A percentile compares a stretch with the other conserved stretches of the same genome.
Evolutionary conservation across 352 stramenopile species (phyloP).

Genomic region (Pythium sp.): DNA sequence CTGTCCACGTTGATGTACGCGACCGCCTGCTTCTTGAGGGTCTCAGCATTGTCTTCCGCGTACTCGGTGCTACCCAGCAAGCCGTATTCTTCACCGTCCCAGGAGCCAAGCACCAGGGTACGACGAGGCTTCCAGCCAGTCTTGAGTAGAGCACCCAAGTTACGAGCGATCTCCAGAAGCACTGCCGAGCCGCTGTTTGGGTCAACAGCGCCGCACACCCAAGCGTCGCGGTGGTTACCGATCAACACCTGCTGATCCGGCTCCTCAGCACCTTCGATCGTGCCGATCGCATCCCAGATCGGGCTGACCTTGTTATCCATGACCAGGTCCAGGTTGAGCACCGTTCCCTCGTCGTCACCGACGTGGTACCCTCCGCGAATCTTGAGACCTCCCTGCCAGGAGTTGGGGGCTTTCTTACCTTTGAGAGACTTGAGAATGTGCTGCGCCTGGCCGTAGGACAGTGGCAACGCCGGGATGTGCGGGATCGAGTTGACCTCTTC

Average conservation of each 20-base stretch:
- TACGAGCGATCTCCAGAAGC: slow-evolving; percentile 82
- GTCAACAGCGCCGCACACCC: slow-evolving; percentile 87
- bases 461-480: slow-evolving; percentile 57
- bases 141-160: slow-evolving; percentile 60
- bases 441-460: slow-evolving; percentile 81
- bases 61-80: slow-evolving; percentile 84
- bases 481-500: slow-evolving; percentile 62
- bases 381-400: slow-evolving; percentile 63
- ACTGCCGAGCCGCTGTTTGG: slow-evolving; percentile 80
- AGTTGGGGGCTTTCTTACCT: slow-evolving; percentile 44
- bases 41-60: slow-evolving; percentile 58
- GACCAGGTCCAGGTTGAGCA: slow-evolving; percentile 60
- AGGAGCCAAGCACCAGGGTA: slow-evolving; percentile 76
- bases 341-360: slow-evolving; percentile 60
- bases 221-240: slow-evolving; percentile 91
- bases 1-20: slow-evolving; percentile 87
- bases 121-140: slow-evolving; percentile 64
- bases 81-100: slow-evolving; percentile 86
- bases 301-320: slow-evolving; percentile 76
- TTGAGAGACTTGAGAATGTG: slow-evolving; percentile 69
- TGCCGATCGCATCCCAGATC: slow-evolving; percentile 89
- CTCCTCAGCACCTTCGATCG: slow-evolving; percentile 58
- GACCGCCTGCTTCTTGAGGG: slow-evolving; percentile 51
- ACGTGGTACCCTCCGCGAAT: slow-evolving; percentile 70
- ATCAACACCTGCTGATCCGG: slow-evolving; percentile 80